Evolutionary conservation across 1,284 basidiomycete genomes (phyloP).

Genomic region (Pseudozyma sp.): DNA sequence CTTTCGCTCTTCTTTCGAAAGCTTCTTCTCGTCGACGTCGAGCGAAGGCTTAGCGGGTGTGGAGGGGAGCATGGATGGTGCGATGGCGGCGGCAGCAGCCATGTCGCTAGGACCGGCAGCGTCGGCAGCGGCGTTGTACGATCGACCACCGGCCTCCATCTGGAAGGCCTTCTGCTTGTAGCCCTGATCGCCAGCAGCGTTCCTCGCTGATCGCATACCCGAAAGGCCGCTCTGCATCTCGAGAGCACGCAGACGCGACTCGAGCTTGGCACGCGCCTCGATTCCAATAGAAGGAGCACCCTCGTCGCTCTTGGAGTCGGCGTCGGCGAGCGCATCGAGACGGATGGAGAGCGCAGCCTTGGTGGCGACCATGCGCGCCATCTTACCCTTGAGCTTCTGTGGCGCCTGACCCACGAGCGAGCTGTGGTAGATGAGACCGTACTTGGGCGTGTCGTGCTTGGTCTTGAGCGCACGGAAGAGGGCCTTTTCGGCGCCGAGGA

Average conservation of each 20-base stretch:
- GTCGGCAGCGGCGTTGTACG: constrained; percentile 65
- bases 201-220: constrained; percentile 51
- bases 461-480: constrained; percentile 98
- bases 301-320: constrained; percentile 86
- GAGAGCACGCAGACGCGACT: constrained; percentile 88
- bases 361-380: constrained; percentile 99
- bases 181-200: constrained; percentile 53
- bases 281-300: constrained; percentile 85
- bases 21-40: constrained; percentile 52
- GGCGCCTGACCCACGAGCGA: constrained; percentile 93
- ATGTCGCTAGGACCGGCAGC: constrained; percentile 51
- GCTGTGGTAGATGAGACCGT: constrained; percentile 93
- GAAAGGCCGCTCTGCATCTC: constrained; percentile 71
- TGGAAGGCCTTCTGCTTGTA: constrained; percentile 66
- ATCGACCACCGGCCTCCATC: constrained; percentile 55
- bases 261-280: constrained; percentile 92
- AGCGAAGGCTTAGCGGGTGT: constrained; percentile 70
- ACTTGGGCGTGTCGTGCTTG: constrained; percentile 98
- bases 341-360: constrained; percentile 91
- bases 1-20: constrained; percentile 58
- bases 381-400: constrained; percentile 98
- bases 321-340: constrained; percentile 93
- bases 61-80: constrained; percentile 70
- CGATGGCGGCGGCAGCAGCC: constrained; percentile 38
- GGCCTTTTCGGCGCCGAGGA: constrained; percentile 97